Base-by-base conservation (phyloP, 805 yeast species). In the Wickerhamiella domercqiae region DNA sequence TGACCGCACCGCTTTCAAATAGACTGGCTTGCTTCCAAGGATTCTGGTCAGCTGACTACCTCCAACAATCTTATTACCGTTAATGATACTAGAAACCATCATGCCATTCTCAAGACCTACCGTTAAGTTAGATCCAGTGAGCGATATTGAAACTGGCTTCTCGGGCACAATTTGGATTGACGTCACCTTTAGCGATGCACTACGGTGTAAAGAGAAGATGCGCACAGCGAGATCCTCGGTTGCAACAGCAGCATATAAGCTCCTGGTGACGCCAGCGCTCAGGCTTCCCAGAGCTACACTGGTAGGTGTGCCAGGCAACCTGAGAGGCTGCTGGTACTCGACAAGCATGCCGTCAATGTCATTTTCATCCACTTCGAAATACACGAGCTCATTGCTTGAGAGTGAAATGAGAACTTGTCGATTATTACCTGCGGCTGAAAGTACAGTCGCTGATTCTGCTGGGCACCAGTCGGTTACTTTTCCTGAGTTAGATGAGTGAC, bases 21-120 rank as follows among this genome's bases (percentile, higher is more conserved):
- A 48, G 0, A 84, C 76, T 0, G 79, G 72, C 29, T 65, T 64
- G 0, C 79, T 67, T 0, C 97, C 97, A 21, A 82, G 53, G 50
- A 78, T 83, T 49, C 76, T 74, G 14, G 73, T 71, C 47, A 78
- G 63, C 1, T 83, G 21, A 7, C 17, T 70, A 45, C 78, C 30
- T 5, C 18, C 76, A 1, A 69, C 60, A 11, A 78, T 53, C 16
- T 71, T 65, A 3, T 94, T 95, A 3, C 76, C 50, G 49, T 79
- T 82, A 28, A 84, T 47, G 4, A 61, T 57, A 0, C 82, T 69
- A 14, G 76, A 61, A 2, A 75, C 74, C 57, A 78, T 82, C 1
- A 86, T 71, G 16, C 97, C 97, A 54, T 75, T 81, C n/a, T 60
- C 67, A 64, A 84, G 65, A 1, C 96, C 96, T 35, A 83, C 42